These are phyloP conservation scores for Zalerion maritima DNA, from an alignment of 495 filamentous ascomycete species.

Conservation along the genomic window DNA sequence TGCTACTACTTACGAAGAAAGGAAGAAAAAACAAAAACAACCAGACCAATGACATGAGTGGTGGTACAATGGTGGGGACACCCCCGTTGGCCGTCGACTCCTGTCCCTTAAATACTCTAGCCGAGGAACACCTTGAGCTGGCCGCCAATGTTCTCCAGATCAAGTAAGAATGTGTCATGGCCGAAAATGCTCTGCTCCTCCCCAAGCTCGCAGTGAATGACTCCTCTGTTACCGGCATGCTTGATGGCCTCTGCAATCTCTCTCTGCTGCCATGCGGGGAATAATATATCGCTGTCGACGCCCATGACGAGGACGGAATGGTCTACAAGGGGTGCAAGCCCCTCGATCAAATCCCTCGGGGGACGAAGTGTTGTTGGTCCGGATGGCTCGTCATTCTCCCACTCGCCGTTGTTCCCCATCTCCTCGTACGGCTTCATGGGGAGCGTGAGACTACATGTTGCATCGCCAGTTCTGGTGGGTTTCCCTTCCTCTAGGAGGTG, in stretches of 20 bases:
- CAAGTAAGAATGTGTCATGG: slow-evolving; percentile 91
- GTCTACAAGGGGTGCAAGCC: slow-evolving; percentile 52
- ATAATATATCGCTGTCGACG: slow-evolving; percentile 90
- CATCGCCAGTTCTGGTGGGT: slow-evolving; percentile 13
- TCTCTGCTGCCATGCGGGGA: slow-evolving; percentile 96
- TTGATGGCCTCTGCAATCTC: slow-evolving; percentile 81
- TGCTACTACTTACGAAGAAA: too few relatives aligned
- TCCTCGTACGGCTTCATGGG: slow-evolving; percentile 80
- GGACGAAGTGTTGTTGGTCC: slow-evolving; percentile 25
- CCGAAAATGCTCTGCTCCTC: slow-evolving; percentile 88
- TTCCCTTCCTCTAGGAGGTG: slow-evolving; percentile 15
- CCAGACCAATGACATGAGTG: too few relatives aligned
- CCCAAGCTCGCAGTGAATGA: slow-evolving; percentile 79
- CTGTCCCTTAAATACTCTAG: too few relatives aligned
- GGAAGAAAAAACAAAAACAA: too few relatives aligned
- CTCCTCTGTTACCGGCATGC: slow-evolving; percentile 56
- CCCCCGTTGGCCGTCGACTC: too few relatives aligned
- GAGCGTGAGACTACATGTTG: slow-evolving; percentile 66
- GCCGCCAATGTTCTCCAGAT: slow-evolving; percentile 82
- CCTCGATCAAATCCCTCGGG: slow-evolving; percentile 63
- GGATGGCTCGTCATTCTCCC: slow-evolving; percentile 9
- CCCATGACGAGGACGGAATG: slow-evolving; percentile 81
- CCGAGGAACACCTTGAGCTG: slow-evolving; percentile 63
- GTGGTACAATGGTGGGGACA: too few relatives aligned
- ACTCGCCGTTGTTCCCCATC: slow-evolving; percentile 33